phyloP scores from a whole-genome alignment of 2,329 filamentous ascomycete species.

The Blastomyces parvus region DNA sequence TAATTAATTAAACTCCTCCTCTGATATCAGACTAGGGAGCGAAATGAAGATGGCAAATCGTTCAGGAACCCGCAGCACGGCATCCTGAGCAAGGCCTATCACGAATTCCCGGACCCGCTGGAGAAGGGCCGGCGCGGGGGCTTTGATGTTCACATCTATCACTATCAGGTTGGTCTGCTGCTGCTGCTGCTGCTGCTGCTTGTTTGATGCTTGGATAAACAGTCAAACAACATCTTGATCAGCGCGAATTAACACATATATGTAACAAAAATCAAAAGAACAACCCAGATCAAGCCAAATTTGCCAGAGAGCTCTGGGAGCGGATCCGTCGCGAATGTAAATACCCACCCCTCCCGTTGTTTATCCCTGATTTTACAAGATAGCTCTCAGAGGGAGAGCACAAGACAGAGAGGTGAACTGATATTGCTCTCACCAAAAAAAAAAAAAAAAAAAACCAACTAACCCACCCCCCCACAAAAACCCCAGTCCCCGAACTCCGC shows the following conservation, averaged over 20 bases:
- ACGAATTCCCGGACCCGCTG: slow-evolving; percentile 58
- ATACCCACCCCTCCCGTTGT: neutral
- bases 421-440: too few relatives aligned
- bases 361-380: neutral
- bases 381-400: neutral
- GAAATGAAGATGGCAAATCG: slow-evolving; percentile 65
- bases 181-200: slow-evolving; percentile 9
- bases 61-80: slow-evolving; percentile 56
- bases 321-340: slow-evolving; percentile 70
- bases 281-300: slow-evolving; percentile 53
- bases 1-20: too few relatives aligned
- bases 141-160: slow-evolving; percentile 85
- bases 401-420: neutral
- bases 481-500: slow-evolving; percentile 75
- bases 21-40: slow-evolving; percentile 38
- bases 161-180: slow-evolving; percentile 44
- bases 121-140: slow-evolving; percentile 57
- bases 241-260: neutral
- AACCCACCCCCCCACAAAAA: slow-evolving; percentile 28
- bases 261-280: too few relatives aligned
- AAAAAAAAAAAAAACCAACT: too few relatives aligned
- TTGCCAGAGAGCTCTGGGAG: slow-evolving; percentile 64
- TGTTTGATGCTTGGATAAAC: neutral
- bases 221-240: too few relatives aligned
- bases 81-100: slow-evolving; percentile 54